phyloP scores from a whole-genome alignment of 805 yeast genomes.

The Cyberlindnera xylosilytica region DNA sequence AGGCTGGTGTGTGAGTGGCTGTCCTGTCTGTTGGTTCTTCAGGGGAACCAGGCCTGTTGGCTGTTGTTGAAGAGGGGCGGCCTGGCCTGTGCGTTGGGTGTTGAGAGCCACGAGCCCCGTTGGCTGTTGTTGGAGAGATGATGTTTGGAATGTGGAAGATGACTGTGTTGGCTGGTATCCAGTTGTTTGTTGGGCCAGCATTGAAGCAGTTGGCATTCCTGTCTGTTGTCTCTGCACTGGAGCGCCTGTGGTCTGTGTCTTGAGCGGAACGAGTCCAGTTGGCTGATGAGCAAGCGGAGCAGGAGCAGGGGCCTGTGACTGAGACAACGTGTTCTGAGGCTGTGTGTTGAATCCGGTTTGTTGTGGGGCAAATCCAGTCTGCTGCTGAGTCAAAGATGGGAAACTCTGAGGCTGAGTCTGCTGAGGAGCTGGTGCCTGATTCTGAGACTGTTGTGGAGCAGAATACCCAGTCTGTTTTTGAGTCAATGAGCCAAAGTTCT shows the following conservation, averaged over 20 bases:
- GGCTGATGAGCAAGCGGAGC: conserved; percentile 9
- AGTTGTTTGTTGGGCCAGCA: conserved; percentile 26
- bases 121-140: conserved; percentile 4
- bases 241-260: conserved; percentile 12
- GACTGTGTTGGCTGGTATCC: conserved; percentile 4
- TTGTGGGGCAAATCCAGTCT: conserved; percentile 8
- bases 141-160: too few species aligned
- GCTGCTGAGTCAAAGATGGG: conserved; percentile 14
- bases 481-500: conserved; percentile 2
- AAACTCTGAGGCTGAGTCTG: conserved; percentile 28
- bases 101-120: conserved; percentile 9
- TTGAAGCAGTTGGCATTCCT: conserved; percentile 49
- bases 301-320: conserved; percentile 9
- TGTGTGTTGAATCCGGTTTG: conserved; percentile 8
- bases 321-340: neutral
- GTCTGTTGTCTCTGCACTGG: conserved; percentile 56
- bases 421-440: too few species aligned
- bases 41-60: conserved; percentile 64
- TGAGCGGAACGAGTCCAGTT: conserved; percentile 13
- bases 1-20: conserved; percentile 31
- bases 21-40: conserved; percentile 22
- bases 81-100: conserved; percentile 19
- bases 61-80: conserved; percentile 45
- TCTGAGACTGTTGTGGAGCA: conserved; percentile 10
- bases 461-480: too few species aligned